Conservation (phyloP, 331 rosid species). For the Malus hybrid region DNA sequence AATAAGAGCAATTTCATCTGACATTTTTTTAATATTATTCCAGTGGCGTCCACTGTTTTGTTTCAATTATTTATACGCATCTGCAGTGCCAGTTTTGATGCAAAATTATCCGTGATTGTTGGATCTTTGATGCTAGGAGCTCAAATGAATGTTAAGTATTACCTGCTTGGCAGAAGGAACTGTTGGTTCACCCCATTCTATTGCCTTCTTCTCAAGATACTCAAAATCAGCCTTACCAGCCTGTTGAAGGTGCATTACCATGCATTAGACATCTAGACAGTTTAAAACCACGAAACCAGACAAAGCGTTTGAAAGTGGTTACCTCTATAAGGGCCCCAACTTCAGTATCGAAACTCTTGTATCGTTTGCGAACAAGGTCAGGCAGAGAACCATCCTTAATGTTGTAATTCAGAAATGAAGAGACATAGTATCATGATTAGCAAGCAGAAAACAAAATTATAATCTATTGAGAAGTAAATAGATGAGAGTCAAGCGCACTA, state of each 20-base stretch:
- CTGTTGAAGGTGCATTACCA: conserved; percentile 30
- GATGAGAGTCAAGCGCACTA: neutral
- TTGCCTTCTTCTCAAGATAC: conserved; percentile 67
- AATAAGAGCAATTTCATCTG: neutral
- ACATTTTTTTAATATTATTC: neutral
- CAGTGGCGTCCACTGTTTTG: neutral
- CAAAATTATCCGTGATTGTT: neutral
- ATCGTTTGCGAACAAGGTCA: conserved; percentile 77
- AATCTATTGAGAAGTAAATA: neutral
- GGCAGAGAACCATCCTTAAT: conserved; percentile 69
- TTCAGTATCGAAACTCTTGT: conserved; percentile 74
- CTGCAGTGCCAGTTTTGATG: neutral
- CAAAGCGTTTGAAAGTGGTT: neutral
- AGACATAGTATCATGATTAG: conserved; percentile 7
- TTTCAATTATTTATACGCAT: neutral
- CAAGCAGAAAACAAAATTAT: neutral
- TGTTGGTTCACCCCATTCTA: conserved; percentile 85
- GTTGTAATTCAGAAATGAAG: conserved; percentile 11
- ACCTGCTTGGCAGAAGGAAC: conserved; percentile 98
- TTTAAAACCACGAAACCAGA: neutral
- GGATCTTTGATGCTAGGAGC: neutral
- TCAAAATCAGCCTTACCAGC: conserved; percentile 94
- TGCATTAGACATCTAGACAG: conserved; percentile 1
- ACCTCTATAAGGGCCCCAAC: conserved; percentile 78
- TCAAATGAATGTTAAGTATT: neutral